Base-by-base conservation (phyloP, 2,329 filamentous ascomycete species). In the Tothia fuscella region DNA sequence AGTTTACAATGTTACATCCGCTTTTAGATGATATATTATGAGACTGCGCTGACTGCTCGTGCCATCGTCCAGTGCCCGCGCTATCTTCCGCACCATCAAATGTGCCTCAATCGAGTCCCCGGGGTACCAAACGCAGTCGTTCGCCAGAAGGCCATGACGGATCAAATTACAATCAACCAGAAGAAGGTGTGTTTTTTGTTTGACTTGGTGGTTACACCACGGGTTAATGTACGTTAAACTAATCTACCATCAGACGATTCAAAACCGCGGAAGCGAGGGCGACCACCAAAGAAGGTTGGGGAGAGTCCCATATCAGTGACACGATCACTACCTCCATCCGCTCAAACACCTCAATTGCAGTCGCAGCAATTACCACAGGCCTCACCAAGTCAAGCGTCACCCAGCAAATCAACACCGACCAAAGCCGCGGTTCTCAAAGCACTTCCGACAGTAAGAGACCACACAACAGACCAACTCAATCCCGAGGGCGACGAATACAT, bases 381-480 rank as follows among this genome's bases (percentile, higher is more conserved):
- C 6, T 74, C 74, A 16, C 74, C 75, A 12, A 63, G 65, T 16
- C 84, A 76, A 47, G 60, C 66, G 14, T 78, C 76, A 12, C 78
- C 84, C 17, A 89, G 83, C 17, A 91, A 89, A 61, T 74, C 80
- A 3, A 86, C 86, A 3, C 82, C 84, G 4, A 80, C 80, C 25
- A 93, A 93, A 64, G 71, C 78, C 22, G 56, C 70, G 7, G 84
- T 89, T 6, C 71, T 96, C 52, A 98, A 98, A 64, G 91, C 91
- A 1, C 70, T 98, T 32, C 91, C 91, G 3, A 96, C 91, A 3
- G 91, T 96, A 12, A 74, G 91, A 61, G 91, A 98, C 56, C 91
- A 98, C 60, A 98, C 91, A 3, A 96, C 89, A 13, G 89, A 96
- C 58, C 89, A 96, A 60, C 75, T 98, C 22, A 86, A 84, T 40